Percentiles rank a stretch among this genome's conserved stretches.
Evolutionary conservation across 2,329 filamentous ascomycete species (phyloP).

Genomic region (Huntiella moniliformis): DNA sequence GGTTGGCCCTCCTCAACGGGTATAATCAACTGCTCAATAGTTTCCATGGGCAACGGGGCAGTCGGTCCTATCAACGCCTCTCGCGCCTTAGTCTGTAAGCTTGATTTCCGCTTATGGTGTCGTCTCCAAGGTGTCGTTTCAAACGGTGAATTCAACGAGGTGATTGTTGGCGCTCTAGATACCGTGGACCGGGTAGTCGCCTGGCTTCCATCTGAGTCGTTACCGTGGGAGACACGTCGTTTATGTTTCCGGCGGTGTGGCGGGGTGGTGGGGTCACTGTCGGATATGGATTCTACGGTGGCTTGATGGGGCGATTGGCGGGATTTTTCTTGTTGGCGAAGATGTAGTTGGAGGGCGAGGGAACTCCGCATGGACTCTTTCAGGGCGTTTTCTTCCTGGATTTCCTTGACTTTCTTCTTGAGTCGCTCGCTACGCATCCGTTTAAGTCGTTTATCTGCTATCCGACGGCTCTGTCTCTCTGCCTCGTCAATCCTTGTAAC

Average conservation of each 20-base stretch:
- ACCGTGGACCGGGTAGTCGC: no score
- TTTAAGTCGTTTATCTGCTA: neutral
- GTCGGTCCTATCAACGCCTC: neutral
- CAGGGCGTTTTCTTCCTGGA: constrained; percentile 6
- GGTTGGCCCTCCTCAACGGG: neutral
- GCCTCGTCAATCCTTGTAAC: constrained; percentile 2
- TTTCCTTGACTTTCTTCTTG: constrained; percentile 1
- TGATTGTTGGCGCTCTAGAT: no score
- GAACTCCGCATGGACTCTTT: constrained; percentile 7
- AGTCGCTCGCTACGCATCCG: constrained; percentile 1
- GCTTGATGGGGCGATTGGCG: neutral
- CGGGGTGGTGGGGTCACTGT: neutral
- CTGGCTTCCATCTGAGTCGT: no score
- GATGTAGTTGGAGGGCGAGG: neutral
- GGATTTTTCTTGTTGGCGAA: neutral
- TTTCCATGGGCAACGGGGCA: neutral
- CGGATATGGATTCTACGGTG: constrained; percentile 1
- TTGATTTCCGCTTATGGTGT: neutral
- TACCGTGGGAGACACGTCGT: no score
- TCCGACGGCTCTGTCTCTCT: constrained; percentile 1
- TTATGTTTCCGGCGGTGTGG: neutral
- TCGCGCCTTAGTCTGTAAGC: neutral
- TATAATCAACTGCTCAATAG: neutral
- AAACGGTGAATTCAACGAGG: neutral
- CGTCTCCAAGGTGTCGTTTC: neutral